These are phyloP conservation scores for Hymenoscyphus fraxineus DNA, from an alignment of 2,329 filamentous ascomycete species.

Conservation along the genomic window DNA sequence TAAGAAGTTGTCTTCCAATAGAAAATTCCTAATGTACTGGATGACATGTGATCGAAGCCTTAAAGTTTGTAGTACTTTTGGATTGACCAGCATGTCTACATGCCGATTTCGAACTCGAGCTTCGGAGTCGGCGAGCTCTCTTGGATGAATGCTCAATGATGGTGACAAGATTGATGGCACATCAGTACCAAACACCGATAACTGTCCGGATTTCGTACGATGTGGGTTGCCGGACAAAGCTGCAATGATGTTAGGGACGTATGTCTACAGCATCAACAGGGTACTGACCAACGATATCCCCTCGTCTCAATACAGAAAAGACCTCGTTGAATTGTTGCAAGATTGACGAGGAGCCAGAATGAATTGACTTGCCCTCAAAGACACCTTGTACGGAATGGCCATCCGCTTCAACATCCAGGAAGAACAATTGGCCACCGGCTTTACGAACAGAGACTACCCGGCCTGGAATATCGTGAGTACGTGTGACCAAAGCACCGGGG, in stretches of 20 bases:
- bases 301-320: slow-evolving; percentile 58
- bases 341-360: background rate
- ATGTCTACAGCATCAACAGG: slow-evolving; percentile 7
- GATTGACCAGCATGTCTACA: slow-evolving; percentile 79
- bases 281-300: slow-evolving; percentile 77
- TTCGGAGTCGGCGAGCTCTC: slow-evolving; percentile 65
- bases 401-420: slow-evolving; percentile 75
- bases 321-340: background rate
- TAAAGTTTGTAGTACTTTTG: slow-evolving; percentile 62
- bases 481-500: slow-evolving; percentile 1
- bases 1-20: slow-evolving; percentile 68
- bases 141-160: slow-evolving; percentile 74
- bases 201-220: slow-evolving; percentile 67
- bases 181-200: slow-evolving; percentile 65
- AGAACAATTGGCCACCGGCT: slow-evolving; percentile 74
- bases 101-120: slow-evolving; percentile 74
- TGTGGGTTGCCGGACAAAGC: slow-evolving; percentile 66
- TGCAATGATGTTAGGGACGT: slow-evolving; percentile 21
- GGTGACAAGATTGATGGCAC: slow-evolving; percentile 73
- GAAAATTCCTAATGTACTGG: slow-evolving; percentile 67
- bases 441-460: slow-evolving; percentile 61
- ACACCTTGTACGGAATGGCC: slow-evolving; percentile 72
- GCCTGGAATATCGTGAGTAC: slow-evolving; percentile 47
- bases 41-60: slow-evolving; percentile 72
- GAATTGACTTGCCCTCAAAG: slow-evolving; percentile 56